These are phyloP conservation scores for Saxophila tyrrhenica DNA, from an alignment of 495 filamentous ascomycete genomes.

Conservation along the genomic window DNA sequence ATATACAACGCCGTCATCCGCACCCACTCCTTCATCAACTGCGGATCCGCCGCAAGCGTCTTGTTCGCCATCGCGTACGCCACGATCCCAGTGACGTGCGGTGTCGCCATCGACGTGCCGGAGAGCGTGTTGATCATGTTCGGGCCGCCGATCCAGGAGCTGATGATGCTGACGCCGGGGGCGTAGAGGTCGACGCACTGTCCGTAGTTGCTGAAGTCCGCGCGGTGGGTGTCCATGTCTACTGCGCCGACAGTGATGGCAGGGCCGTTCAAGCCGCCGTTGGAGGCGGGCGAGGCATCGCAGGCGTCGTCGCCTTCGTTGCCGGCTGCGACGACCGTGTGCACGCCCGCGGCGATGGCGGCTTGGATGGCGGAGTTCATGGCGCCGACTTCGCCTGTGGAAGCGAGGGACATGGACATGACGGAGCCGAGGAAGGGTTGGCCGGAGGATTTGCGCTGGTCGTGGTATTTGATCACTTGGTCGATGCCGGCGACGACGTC, in stretches of 20 bases:
- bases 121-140: conserved; percentile 25
- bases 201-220: conserved; percentile 33
- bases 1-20: conserved; percentile 14
- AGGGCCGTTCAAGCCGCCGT: conserved; percentile 27
- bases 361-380: conserved; percentile 26
- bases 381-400: conserved; percentile 14
- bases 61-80: conserved; percentile 35
- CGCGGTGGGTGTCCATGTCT: conserved; percentile 24
- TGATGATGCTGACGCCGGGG: conserved; percentile 31
- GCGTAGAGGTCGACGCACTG: conserved; percentile 36
- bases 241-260: conserved; percentile 32
- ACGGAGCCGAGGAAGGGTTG: conserved; percentile 29
- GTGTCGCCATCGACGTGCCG: conserved; percentile 36
- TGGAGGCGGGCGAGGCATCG: conserved; percentile 22
- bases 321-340: conserved; percentile 32
- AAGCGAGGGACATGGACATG: conserved; percentile 34
- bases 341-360: conserved; percentile 25
- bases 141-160: conserved; percentile 26
- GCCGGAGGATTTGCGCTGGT: conserved; percentile 17
- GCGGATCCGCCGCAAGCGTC: conserved; percentile 27
- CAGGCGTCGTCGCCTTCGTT: conserved; percentile 26
- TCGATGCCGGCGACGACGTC: conserved; percentile 32
- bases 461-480: conserved; percentile 28
- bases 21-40: conserved; percentile 33
- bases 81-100: conserved; percentile 42